These are phyloP conservation scores for Penicillium tannophilum DNA, from an alignment of 495 filamentous ascomycete species.

Conservation along the genomic window DNA sequence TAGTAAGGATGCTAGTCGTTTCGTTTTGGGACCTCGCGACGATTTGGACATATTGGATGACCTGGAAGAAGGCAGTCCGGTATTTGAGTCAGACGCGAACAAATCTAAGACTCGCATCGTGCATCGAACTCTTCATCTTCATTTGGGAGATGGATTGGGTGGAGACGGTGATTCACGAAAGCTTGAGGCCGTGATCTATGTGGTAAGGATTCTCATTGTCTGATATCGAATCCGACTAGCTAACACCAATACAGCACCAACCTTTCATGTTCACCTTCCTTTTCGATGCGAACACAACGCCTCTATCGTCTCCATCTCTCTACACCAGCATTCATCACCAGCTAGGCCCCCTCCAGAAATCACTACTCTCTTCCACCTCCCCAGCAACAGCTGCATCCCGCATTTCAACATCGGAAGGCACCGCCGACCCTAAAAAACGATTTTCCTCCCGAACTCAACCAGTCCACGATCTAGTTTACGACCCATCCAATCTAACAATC, in stretches of 20 bases:
- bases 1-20: conserved; percentile 16
- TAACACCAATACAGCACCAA: conserved; percentile 49
- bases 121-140: conserved; percentile 54
- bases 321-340: conserved; percentile 84
- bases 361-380: conserved; percentile 68
- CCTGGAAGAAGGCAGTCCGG: conserved; percentile 31
- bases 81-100: conserved; percentile 21
- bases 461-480: conserved; percentile 86
- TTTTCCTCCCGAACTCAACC: conserved; percentile 41
- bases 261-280: conserved; percentile 93
- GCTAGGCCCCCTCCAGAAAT: conserved; percentile 73
- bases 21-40: conserved; percentile 31
- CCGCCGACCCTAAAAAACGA: conserved; percentile 28
- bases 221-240: not conserved
- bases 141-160: conserved; percentile 21
- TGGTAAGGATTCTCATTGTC: conserved; percentile 40
- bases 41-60: conserved; percentile 31
- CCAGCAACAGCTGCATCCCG: conserved; percentile 51
- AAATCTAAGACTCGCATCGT: conserved; percentile 44
- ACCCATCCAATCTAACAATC: conserved; percentile 72
- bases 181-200: conserved; percentile 73
- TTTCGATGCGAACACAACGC: conserved; percentile 70
- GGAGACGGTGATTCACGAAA: conserved; percentile 33
- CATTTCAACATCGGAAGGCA: conserved; percentile 38
- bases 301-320: conserved; percentile 66